Evolutionary conservation across 352 stramenopile species (phyloP).

Genomic region (Blastocystis sp.): DNA sequence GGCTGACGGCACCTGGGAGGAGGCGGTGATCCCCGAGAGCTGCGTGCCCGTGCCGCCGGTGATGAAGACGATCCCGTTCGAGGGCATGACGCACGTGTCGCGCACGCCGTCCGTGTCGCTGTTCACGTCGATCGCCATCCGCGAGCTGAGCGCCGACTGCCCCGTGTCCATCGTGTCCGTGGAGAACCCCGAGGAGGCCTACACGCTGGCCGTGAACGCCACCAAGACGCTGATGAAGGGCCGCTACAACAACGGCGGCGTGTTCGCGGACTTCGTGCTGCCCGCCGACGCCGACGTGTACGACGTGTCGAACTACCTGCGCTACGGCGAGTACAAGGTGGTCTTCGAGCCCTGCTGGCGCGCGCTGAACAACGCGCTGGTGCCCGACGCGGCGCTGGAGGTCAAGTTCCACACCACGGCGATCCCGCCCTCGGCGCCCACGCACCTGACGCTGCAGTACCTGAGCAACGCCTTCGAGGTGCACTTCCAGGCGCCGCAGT

Average conservation of each 20-base stretch:
- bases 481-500: slow-evolving; percentile 29
- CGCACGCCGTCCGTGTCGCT: slow-evolving; percentile 40
- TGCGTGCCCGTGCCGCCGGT: slow-evolving; percentile 21
- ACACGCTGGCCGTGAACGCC: slow-evolving; percentile 20
- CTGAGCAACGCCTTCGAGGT: slow-evolving; percentile 23
- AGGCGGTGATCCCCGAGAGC: slow-evolving; percentile 8
- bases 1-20: slow-evolving; percentile 41
- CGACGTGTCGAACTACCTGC: slow-evolving; percentile 45
- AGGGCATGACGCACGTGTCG: slow-evolving; percentile 50
- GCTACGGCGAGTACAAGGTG: slow-evolving; percentile 65
- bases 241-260: slow-evolving; percentile 34
- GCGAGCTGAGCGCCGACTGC: background rate
- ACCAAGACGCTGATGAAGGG: slow-evolving; percentile 35
- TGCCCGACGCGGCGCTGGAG: slow-evolving; percentile 42
- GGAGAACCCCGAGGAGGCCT: background rate
- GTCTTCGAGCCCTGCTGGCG: slow-evolving; percentile 52
- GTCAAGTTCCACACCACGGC: slow-evolving; percentile 45
- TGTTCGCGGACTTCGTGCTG: slow-evolving; percentile 56
- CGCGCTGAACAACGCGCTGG: slow-evolving; percentile 19
- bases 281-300: background rate
- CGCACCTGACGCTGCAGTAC: background rate
- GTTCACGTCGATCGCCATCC: slow-evolving; percentile 40
- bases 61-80: slow-evolving; percentile 55
- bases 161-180: slow-evolving; percentile 9
- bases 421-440: slow-evolving; percentile 34